These are phyloP conservation scores for Trichoderma virens DNA, from an alignment of 495 filamentous ascomycete genomes.

Conservation along the genomic window DNA sequence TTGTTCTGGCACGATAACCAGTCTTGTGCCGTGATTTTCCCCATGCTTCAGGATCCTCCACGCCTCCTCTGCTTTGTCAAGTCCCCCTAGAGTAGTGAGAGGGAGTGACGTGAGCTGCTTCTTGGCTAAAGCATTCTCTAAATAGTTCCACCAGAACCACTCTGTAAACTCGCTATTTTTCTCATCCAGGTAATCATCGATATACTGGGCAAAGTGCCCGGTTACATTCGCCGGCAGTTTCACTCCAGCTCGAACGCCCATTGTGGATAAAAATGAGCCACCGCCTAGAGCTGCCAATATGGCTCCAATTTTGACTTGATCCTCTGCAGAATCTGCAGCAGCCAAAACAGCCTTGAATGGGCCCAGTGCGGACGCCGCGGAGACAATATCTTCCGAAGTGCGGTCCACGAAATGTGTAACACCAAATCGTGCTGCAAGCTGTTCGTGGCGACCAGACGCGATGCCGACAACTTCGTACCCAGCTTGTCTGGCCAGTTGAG, in stretches of 20 bases:
- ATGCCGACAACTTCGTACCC: slow-evolving; percentile 15
- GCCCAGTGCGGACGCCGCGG: slow-evolving; percentile 10
- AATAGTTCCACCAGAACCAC: slow-evolving; percentile 17
- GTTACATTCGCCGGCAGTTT: slow-evolving; percentile 13
- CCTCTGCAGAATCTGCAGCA: slow-evolving; percentile 15
- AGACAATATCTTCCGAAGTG: slow-evolving; percentile 11
- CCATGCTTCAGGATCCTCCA: not conserved
- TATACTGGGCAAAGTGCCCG: slow-evolving; percentile 13
- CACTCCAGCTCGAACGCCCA: slow-evolving; percentile 16
- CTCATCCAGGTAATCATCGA: slow-evolving; percentile 16
- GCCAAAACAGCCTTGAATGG: slow-evolving; percentile 16
- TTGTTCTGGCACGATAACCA: not conserved
- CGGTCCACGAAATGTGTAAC: slow-evolving; percentile 13
- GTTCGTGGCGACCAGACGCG: not conserved
- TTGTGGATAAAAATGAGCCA: slow-evolving; percentile 14
- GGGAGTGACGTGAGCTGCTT: slow-evolving; percentile 14
- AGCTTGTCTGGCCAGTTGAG: slow-evolving; percentile 17
- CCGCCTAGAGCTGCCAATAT: slow-evolving; percentile 15
- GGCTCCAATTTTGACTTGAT: slow-evolving; percentile 14
- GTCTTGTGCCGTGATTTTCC: not conserved
- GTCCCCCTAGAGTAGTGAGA: slow-evolving; percentile 10
- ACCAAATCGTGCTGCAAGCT: not conserved
- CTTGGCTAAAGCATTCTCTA: slow-evolving; percentile 10
- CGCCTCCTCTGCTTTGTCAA: not conserved
- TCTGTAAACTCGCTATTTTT: slow-evolving; percentile 14